These are phyloP conservation scores for Zanthoxylum bungeanum DNA, from an alignment of 345 rosid genomes.

Conservation along the genomic window DNA sequence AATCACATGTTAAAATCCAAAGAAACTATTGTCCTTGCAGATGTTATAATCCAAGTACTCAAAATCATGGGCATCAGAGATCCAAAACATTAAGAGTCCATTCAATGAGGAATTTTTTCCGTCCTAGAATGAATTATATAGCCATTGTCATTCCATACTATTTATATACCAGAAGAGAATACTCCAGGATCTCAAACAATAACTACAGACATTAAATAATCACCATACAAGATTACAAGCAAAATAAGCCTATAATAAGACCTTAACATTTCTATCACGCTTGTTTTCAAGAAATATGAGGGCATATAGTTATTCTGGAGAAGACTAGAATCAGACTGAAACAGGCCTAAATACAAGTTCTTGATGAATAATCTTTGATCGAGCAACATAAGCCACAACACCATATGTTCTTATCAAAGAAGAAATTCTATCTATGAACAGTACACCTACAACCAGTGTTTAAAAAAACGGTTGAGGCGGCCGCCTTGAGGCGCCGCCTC, in stretches of 20 bases:
- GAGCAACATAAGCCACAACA: not conserved
- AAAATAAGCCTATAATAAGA: not conserved
- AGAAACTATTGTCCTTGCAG: not conserved
- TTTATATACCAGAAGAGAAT: not conserved
- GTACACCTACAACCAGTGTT: no score
- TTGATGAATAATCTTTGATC: not conserved
- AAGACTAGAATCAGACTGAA: not conserved
- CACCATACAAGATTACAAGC: not conserved
- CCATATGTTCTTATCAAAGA: not conserved
- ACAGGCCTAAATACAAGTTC: not conserved
- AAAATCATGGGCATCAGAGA: not conserved
- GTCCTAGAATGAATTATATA: no score
- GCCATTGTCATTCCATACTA: not conserved
- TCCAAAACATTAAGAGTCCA: not conserved
- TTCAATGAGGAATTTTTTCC: not conserved
- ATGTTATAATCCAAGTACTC: not conserved
- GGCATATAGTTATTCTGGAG: not conserved
- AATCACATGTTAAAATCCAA: not conserved
- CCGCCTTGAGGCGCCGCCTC: no score
- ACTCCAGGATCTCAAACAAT: not conserved
- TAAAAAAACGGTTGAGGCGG: no score
- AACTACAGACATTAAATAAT: not conserved
- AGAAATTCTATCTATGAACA: not conserved
- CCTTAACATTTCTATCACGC: not conserved
- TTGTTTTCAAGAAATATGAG: not conserved